Evolutionary conservation across 371 early-diverging fungal genomes (phyloP), one percentile per base, ranked within the genome.

Genomic region (Mucor indicus): DNA sequence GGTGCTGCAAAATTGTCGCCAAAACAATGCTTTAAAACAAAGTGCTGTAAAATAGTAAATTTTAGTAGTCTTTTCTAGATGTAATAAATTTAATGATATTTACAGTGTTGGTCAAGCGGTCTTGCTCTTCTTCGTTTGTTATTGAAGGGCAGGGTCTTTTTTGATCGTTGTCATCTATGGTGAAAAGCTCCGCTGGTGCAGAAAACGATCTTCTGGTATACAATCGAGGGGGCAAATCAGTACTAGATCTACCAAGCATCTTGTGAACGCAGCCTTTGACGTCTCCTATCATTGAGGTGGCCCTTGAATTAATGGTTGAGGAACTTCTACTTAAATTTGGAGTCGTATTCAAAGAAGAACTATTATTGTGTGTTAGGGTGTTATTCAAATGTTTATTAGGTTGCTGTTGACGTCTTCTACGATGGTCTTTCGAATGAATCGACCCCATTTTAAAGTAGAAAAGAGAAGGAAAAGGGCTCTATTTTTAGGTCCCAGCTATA

Each of bases 1-100:
- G 75, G 75, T 21, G 72, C 62, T 11, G 64, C 58, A 36, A 60
- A 69, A 38, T 71, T 69, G 15, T 64, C 63, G 25, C 50, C 52
- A 51, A 66, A 71, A 27, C 57, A 60, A 38, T 69, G 72, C 23
- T 68, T 75, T 8, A 63, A 31, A 5, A 70, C 31, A 50, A 58
- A 75, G 47, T 75, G 75, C 75, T 75, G 48, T 35, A 35, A 3
- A 12, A 25, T 21, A 45, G 23, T 10, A 7, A 27, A 19, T 35
- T n/a, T 48, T 40, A 20, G 48, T 48, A n/a, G 21, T 47, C 13
- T 57, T 33, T 12, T 55, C 8, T 24, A 15, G 9, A 24, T 42
- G n/a, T n/a, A n/a, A 17, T 42, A 27, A 29, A 41, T 29, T 29
- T 8, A 23, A 54, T 51, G n/a, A n/a, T 33, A 29, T 51, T 42